Conservation (phyloP, 805 yeast genomes). For the Nakazawaea ambrosiae region DNA sequence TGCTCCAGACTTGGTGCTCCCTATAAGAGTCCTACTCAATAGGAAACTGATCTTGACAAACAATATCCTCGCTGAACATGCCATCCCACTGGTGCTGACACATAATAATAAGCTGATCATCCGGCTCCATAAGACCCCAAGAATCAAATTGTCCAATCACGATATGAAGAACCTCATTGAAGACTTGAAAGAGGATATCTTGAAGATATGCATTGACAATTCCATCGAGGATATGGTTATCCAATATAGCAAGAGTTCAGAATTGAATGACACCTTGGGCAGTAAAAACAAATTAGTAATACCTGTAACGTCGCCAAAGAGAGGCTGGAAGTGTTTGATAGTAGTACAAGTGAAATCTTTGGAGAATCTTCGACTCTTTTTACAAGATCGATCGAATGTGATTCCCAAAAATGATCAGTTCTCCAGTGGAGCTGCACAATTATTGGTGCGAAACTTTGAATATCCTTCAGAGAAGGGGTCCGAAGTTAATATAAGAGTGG, state of each 20-base stretch:
- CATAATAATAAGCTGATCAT: conserved; percentile 7
- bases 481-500: neutral
- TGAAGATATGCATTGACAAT: conserved; percentile 4
- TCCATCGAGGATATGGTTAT: conserved; percentile 5
- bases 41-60: conserved; percentile 9
- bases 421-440: conserved; percentile 6
- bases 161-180: conserved; percentile 8
- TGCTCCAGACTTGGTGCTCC: conserved; percentile 2
- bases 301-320: conserved; percentile 4
- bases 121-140: conserved; percentile 4
- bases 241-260: neutral
- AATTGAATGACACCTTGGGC: conserved; percentile 5
- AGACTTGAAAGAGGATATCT: conserved; percentile 3
- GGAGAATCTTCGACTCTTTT: conserved; percentile 1
- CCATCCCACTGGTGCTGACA: conserved; percentile 5
- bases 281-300: conserved; percentile 5
- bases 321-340: conserved; percentile 10
- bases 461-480: neutral
- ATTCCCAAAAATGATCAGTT: conserved; percentile 1
- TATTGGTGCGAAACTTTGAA: conserved; percentile 3
- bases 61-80: conserved; percentile 7
- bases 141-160: conserved; percentile 8
- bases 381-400: neutral
- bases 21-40: conserved; percentile 8
- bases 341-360: conserved; percentile 1